Evolutionary conservation across 2,329 filamentous ascomycete genomes (phyloP).

Genomic region (Arachnopeziza araneosa): DNA sequence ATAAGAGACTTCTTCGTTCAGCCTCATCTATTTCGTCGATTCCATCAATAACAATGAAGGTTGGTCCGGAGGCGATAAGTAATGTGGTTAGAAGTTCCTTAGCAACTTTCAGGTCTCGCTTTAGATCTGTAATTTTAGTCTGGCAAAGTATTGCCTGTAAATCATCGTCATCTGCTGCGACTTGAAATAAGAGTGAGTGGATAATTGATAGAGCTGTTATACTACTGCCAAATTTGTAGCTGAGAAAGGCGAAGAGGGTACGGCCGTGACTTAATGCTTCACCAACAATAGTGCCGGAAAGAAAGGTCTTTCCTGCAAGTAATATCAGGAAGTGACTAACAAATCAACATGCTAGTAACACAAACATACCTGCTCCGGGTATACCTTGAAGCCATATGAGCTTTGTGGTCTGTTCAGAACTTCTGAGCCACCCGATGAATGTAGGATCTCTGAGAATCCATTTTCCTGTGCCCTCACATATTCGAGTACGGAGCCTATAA

Average conservation of each 20-base stretch:
- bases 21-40: conserved; percentile 3
- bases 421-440: too few relatives aligned
- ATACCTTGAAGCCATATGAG: conserved; percentile 5
- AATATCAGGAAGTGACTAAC: not conserved
- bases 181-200: conserved; percentile 4
- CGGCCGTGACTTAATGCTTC: not conserved
- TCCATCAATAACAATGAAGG: conserved; percentile 5
- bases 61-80: not conserved
- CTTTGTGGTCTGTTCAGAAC: too few relatives aligned
- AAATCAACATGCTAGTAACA: too few relatives aligned
- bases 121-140: not conserved
- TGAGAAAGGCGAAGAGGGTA: conserved; percentile 4
- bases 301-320: conserved; percentile 5
- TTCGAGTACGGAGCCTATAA: too few relatives aligned
- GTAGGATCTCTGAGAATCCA: too few relatives aligned
- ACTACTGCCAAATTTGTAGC: not conserved
- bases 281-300: conserved; percentile 1
- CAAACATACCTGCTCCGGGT: conserved; percentile 4
- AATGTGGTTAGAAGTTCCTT: not conserved
- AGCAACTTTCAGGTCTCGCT: not conserved
- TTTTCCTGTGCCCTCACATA: too few relatives aligned
- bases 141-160: conserved; percentile 1
- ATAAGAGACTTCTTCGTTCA: not conserved
- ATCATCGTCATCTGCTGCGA: conserved; percentile 1
- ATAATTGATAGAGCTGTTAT: conserved; percentile 4